A percentile compares a stretch with the other conserved stretches of the same genome.
Evolutionary conservation across 2,329 filamentous ascomycete genomes (phyloP).

Genomic region (Neofusicoccum parvum): DNA sequence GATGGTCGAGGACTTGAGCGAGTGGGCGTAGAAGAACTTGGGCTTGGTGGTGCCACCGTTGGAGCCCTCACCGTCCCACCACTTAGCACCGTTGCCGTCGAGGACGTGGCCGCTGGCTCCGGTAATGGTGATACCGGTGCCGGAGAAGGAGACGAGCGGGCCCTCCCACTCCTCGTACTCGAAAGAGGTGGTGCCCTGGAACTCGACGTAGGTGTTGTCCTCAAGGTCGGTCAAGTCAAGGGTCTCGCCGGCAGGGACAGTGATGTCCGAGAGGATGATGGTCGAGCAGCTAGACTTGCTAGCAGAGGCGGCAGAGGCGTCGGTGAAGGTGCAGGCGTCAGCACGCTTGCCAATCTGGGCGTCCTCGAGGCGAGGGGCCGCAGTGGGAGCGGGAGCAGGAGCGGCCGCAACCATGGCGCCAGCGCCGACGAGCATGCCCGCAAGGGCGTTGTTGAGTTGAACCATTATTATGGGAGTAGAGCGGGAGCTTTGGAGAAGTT

Average conservation of each 20-base stretch:
- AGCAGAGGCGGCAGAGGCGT: constrained; percentile 21
- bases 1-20: constrained; percentile 34
- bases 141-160: constrained; percentile 42
- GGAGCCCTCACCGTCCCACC: constrained; percentile 49
- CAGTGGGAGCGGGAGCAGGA: constrained; percentile 18
- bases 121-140: constrained; percentile 45
- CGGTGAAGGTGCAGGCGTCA: constrained; percentile 23
- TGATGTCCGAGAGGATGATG: constrained; percentile 21
- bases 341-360: constrained; percentile 27
- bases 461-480: constrained; percentile 10
- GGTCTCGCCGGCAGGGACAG: constrained; percentile 38
- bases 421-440: constrained; percentile 18
- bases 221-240: constrained; percentile 60
- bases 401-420: constrained; percentile 18
- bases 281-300: constrained; percentile 20
- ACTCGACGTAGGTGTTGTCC: constrained; percentile 35
- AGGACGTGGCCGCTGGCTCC: constrained; percentile 39
- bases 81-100: constrained; percentile 42
- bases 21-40: constrained; percentile 21
- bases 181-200: constrained; percentile 33
- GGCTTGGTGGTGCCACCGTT: constrained; percentile 47
- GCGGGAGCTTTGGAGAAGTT: neutral
- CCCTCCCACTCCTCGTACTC: constrained; percentile 44
- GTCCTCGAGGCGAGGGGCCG: constrained; percentile 23
- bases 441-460: constrained; percentile 19